Percentiles rank a stretch among this genome's conserved stretches.
These are phyloP conservation scores for Plasmodiophora brassicae DNA, from an alignment of 208 protist species.

Conservation along the genomic window DNA sequence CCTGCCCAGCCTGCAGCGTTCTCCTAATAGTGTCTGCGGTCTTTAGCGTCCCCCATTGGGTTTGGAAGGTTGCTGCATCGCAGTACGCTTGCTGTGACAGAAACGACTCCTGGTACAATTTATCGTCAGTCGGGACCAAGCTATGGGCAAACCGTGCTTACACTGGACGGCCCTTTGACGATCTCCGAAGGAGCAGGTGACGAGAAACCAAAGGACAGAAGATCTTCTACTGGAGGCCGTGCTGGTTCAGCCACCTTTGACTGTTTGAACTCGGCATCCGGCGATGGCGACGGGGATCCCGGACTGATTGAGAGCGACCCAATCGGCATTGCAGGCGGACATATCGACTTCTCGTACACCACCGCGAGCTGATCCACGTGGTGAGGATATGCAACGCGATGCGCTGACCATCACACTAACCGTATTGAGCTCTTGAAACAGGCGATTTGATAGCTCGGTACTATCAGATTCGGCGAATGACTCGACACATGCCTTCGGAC, in stretches of 20 bases:
- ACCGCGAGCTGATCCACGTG: neutral
- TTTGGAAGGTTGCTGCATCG: neutral
- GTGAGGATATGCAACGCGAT: neutral
- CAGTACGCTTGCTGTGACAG: neutral
- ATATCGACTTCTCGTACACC: constrained; percentile 9
- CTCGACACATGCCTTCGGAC: neutral
- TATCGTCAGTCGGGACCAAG: neutral
- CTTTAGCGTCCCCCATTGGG: neutral
- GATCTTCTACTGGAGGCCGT: neutral
- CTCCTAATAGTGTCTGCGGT: neutral
- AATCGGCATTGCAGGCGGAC: neutral
- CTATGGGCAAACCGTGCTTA: neutral
- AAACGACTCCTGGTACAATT: neutral
- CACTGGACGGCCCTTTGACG: neutral
- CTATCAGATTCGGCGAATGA: neutral
- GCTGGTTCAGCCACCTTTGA: neutral
- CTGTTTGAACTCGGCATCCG: neutral
- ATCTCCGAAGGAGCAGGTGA: neutral
- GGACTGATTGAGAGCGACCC: neutral
- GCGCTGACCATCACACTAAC: neutral
- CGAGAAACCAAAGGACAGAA: neutral
- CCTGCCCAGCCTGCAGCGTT: neutral
- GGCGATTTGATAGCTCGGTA: neutral
- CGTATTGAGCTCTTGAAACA: neutral
- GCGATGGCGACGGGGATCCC: neutral